Percentiles rank a stretch among this genome's conserved stretches.
Evolutionary conservation across 1,284 basidiomycete genomes (phyloP).

Genomic region (Puccinia novopanici): DNA sequence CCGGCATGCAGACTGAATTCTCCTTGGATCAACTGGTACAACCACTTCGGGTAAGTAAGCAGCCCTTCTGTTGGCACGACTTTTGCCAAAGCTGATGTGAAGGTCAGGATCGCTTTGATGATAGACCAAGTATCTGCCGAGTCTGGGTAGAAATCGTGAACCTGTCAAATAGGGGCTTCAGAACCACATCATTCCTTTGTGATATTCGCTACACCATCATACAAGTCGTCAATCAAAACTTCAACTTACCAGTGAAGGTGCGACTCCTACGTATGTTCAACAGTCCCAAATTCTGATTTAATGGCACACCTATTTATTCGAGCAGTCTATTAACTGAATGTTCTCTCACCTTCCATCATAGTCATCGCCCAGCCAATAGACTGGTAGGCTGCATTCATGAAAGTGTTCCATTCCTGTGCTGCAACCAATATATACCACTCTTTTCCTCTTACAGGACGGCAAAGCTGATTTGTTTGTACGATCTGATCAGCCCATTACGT

Average conservation of each 20-base stretch:
- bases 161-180: slow-evolving; percentile 25
- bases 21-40: slow-evolving; percentile 43
- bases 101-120: slow-evolving; percentile 36
- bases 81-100: slow-evolving; percentile 33
- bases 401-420: slow-evolving; percentile 48
- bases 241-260: slow-evolving; percentile 42
- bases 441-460: slow-evolving; percentile 44
- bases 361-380: slow-evolving; percentile 47
- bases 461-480: slow-evolving; percentile 18
- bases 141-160: slow-evolving; percentile 47
- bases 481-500: background rate
- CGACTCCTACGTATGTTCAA: slow-evolving; percentile 2
- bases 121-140: slow-evolving; percentile 26
- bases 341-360: slow-evolving; percentile 44
- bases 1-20: slow-evolving; percentile 39
- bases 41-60: slow-evolving; percentile 32
- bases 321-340: background rate
- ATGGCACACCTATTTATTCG: background rate
- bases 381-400: slow-evolving; percentile 45
- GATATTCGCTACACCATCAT: background rate
- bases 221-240: background rate
- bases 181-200: slow-evolving; percentile 32
- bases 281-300: background rate
- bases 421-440: slow-evolving; percentile 47
- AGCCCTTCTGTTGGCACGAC: slow-evolving; percentile 46